A percentile compares a stretch with the other conserved stretches of the same genome.
phyloP scores from a whole-genome alignment of 371 early-diverging fungal species.

The Basidiobolus meristosporus region DNA sequence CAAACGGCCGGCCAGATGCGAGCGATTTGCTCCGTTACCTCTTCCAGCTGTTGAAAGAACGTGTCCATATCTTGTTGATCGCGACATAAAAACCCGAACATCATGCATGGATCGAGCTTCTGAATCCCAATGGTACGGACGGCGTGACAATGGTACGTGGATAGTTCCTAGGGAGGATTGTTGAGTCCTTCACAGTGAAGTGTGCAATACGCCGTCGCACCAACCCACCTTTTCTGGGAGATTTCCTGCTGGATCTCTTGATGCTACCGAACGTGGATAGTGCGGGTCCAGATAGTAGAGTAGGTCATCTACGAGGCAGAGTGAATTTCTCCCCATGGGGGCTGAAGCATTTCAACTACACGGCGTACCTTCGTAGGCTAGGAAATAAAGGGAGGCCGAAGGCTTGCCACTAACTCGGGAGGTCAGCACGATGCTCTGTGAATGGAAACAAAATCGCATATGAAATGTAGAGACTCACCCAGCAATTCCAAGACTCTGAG shows the following conservation, averaged over 20 bases:
- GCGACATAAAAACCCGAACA: constrained; percentile 72
- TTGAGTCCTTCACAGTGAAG: too few species aligned
- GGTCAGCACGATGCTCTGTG: too few species aligned
- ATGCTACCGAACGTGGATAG: constrained; percentile 46
- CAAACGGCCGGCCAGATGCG: too few species aligned
- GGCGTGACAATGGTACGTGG: constrained; percentile 62
- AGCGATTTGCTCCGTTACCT: too few species aligned
- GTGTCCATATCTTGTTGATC: constrained; percentile 36
- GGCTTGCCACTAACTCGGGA: constrained; percentile 54
- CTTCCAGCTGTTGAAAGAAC: constrained; percentile 27
- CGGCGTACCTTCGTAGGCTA: constrained; percentile 58
- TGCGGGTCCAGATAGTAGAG: constrained; percentile 93
- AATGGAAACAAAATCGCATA: too few species aligned
- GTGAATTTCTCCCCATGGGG: too few species aligned
- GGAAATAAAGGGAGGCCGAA: constrained; percentile 81
- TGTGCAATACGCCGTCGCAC: too few species aligned
- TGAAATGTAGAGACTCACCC: too few species aligned
- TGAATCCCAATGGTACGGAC: constrained; percentile 51
- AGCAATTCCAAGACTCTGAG: constrained; percentile 73
- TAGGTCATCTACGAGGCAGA: too few species aligned
- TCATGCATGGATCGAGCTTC: constrained; percentile 80
- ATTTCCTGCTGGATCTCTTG: constrained; percentile 28
- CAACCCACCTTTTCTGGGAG: constrained; percentile 21
- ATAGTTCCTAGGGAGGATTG: constrained; percentile 32
- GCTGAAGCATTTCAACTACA: too few species aligned